Base-by-base conservation (phyloP, 164 flowering plant species). In the Vitis cinerea region DNA sequence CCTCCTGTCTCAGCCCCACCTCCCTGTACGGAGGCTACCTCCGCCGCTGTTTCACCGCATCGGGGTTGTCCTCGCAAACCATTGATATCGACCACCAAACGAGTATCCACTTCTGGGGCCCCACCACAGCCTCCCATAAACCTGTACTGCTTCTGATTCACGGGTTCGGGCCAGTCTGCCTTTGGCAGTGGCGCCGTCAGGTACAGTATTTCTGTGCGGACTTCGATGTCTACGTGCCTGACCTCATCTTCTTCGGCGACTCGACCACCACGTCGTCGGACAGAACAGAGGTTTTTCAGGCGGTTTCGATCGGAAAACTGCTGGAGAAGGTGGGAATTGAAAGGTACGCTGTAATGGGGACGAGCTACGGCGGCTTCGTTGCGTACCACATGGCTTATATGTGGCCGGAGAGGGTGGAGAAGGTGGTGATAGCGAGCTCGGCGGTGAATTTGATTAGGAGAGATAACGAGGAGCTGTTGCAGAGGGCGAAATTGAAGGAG, bases 191-290 rank as follows among this genome's bases (percentile, higher is more conserved):
- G 91, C 80, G 81, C 3, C 61, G 56, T 2, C 94, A 87, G 72
- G 86, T 84, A 57, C 70, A 61, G 13, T 61, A 50, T 71, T 69
- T 90, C 52, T 27, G 80, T 4, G 64, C 78, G 1, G 50, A 64
- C 37, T 93, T 86, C 85, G 67, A 83, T 71, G 68, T 93, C 49
- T 91, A 87, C 82, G 85, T 88, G 19, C 98, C 98, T 11, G 93
- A 90, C 72, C 84, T 89, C 17, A 56, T 93, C 66, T 93, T 89
- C 81, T 93, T 91, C 79, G 95, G 97, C 0, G 75, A 59, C 7
- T 93, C 98, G 13, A 63, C 75, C 15, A 84, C 93, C 6, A 69
- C 16, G 1, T 83, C 86, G 10, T 2, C 78, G 10, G 85, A 86
- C 19, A 58, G 97, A 29, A 72, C 83, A 10, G 97, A 91, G 82